Evolutionary conservation across 2,329 filamentous ascomycete species (phyloP).

Genomic region (Phialophora verrucosa): DNA sequence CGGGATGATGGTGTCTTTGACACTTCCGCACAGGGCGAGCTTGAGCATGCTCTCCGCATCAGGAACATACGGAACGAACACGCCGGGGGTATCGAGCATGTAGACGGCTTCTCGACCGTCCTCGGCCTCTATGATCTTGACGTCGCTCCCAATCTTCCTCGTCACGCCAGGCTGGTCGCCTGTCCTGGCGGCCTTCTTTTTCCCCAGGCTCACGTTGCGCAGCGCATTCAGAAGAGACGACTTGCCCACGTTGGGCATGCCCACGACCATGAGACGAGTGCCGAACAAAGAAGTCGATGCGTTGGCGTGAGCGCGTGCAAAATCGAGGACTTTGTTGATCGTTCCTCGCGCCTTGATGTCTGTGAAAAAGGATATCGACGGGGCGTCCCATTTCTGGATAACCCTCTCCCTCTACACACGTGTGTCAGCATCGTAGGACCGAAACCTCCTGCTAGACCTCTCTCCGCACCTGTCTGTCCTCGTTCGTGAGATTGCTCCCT

Average conservation of each 20-base stretch:
- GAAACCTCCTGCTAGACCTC: background rate
- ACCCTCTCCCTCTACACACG: slow-evolving; percentile 55
- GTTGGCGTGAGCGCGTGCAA: slow-evolving; percentile 59
- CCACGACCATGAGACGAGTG: slow-evolving; percentile 84
- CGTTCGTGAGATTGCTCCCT: slow-evolving; percentile 55
- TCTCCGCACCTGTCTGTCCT: slow-evolving; percentile 41
- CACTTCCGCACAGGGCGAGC: slow-evolving; percentile 85
- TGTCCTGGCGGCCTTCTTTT: slow-evolving; percentile 75
- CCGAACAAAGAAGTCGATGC: slow-evolving; percentile 68
- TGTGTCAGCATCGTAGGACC: slow-evolving; percentile 7
- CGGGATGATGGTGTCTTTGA: slow-evolving; percentile 85
- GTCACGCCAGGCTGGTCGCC: slow-evolving; percentile 90
- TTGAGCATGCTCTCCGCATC: slow-evolving; percentile 91
- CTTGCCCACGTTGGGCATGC: slow-evolving; percentile 98
- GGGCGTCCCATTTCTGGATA: slow-evolving; percentile 60
- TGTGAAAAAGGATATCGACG: slow-evolving; percentile 60
- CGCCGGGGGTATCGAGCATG: slow-evolving; percentile 88
- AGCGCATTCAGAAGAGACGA: slow-evolving; percentile 90
- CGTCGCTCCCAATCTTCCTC: slow-evolving; percentile 78
- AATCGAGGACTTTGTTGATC: slow-evolving; percentile 55
- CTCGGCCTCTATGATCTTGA: slow-evolving; percentile 75
- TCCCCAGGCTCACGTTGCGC: slow-evolving; percentile 69
- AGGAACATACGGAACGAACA: slow-evolving; percentile 90
- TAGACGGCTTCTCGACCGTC: slow-evolving; percentile 70
- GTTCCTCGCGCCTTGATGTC: slow-evolving; percentile 55